A percentile compares a stretch with the other conserved stretches of the same genome.
Conservation (phyloP, 352 stramenopile species). For the Globisporangium emineosum region DNA sequence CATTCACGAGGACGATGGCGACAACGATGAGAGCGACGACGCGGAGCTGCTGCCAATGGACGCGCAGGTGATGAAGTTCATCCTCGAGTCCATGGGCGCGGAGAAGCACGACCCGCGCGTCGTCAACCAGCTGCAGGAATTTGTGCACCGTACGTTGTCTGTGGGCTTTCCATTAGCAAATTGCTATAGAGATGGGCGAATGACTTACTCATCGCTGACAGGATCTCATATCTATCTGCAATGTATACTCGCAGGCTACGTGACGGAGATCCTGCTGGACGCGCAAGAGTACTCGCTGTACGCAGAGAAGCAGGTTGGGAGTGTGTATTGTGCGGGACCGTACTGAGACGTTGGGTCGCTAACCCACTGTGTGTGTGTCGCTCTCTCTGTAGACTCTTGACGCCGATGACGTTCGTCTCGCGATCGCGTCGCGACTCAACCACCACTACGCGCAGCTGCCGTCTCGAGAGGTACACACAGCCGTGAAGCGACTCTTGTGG, state of each 20-base stretch:
- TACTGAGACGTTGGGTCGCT: background rate
- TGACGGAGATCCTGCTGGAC: slow-evolving; percentile 80
- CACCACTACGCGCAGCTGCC: slow-evolving; percentile 76
- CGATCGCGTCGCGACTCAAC: slow-evolving; percentile 73
- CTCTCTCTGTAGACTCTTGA: slow-evolving; percentile 69
- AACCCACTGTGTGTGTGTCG: background rate
- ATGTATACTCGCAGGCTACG: slow-evolving; percentile 45
- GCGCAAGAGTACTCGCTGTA: slow-evolving; percentile 83
- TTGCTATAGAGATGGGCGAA: background rate
- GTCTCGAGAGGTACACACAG: slow-evolving; percentile 48
- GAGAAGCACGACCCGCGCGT: slow-evolving; percentile 79
- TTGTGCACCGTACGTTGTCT: slow-evolving; percentile 64
- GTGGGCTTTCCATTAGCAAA: background rate
- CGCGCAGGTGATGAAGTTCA: slow-evolving; percentile 45
- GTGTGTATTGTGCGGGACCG: background rate
- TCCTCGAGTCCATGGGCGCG: slow-evolving; percentile 80
- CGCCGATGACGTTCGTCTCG: slow-evolving; percentile 72
- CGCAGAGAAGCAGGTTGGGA: slow-evolving; percentile 57
- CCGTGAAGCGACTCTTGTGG: background rate
- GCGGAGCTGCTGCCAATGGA: slow-evolving; percentile 57
- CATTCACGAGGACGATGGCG: slow-evolving; percentile 67
- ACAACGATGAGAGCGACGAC: slow-evolving; percentile 31
- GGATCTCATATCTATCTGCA: too few relatives aligned
- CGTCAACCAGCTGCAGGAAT: slow-evolving; percentile 79
- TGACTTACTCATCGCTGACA: background rate